Base-by-base conservation (phyloP, 169 alveolate species). In the Cryptosporidium muris region DNA sequence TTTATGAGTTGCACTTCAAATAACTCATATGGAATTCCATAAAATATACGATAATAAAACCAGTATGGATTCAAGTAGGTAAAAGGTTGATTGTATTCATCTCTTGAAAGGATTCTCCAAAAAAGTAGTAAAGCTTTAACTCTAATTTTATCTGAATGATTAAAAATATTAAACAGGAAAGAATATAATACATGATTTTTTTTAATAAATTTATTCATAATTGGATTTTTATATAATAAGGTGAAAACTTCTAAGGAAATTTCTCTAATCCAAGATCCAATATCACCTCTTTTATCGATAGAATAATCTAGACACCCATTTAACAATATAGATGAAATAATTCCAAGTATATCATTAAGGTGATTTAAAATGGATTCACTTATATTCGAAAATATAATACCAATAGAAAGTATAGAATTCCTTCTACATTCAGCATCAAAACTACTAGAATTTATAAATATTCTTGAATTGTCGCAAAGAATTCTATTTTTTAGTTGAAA, bases 201-300 rank as follows among this genome's bases (percentile, higher is more conserved):
- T 38, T 25, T 11, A 6, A 74, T 43, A 7, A 54, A 43, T 6
- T 58, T 51, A 37, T 2, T 66, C 54, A 45, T 58, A 9, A 38
- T 8, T 6, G 16, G 16, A 43, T 74, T 74, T 7, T 51, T 47
- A 48, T 74, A 60, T 5, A 74, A 43, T 16, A 66, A 58, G 40
- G 74, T 80, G 5, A 92, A 67, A 34, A 92, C 85, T 49, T 82
- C 92, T 90, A 93, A 91, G 3, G 97, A 91, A 40, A 92, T 94
- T 81, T 93, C 96, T 67, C 98, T 85, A 1, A 95, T 93, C 92
- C 95, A 92, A 14, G 94, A 90, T 12, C 97, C 98, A 43, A 94
- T 95, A 67, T 95, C 97, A 42, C 97, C 97, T 67, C 95, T 80
- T 81, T 90, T 92, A 60, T 94, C 95, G 3, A 89, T 81, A 40